Evolutionary conservation across 148 eudicot species (phyloP).

Genomic region (Silene conica): DNA sequence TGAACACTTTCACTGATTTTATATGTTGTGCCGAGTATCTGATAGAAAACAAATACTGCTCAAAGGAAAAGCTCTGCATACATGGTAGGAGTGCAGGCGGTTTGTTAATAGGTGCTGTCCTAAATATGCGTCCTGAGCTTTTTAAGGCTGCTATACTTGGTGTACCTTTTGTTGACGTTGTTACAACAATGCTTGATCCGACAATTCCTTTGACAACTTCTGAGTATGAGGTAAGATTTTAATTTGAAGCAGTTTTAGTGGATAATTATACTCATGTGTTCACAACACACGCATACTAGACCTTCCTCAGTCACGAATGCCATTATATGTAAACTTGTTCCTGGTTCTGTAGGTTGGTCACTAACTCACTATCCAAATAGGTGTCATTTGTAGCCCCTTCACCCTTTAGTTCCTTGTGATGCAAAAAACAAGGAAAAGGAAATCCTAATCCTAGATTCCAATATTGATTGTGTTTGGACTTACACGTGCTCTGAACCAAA

Average conservation of each 20-base stretch:
- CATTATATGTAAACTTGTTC: neutral
- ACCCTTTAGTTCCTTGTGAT: neutral
- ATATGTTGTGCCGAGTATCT: slow-evolving; percentile 75
- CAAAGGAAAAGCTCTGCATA: slow-evolving; percentile 84
- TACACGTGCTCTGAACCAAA: too few species aligned
- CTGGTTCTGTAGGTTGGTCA: neutral
- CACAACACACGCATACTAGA: neutral
- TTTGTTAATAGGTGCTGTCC: slow-evolving; percentile 86
- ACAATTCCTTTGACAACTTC: slow-evolving; percentile 90
- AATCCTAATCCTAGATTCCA: neutral
- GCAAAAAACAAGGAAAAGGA: neutral
- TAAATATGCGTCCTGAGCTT: slow-evolving; percentile 93
- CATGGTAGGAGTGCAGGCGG: slow-evolving; percentile 97
- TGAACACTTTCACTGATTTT: slow-evolving; percentile 85
- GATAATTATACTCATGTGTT: neutral
- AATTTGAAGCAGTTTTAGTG: slow-evolving; percentile 6
- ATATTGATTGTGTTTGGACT: neutral
- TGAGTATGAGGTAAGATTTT: slow-evolving; percentile 79
- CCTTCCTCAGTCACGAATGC: slow-evolving; percentile 3
- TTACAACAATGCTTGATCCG: slow-evolving; percentile 97
- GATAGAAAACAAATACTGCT: slow-evolving; percentile 69
- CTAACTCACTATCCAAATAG: neutral
- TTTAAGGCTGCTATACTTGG: slow-evolving; percentile 91
- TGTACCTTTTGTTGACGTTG: slow-evolving; percentile 85
- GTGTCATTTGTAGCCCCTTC: neutral